Conservation (phyloP, 1,284 basidiomycete genomes). For the Melampsora larici-populina region DNA sequence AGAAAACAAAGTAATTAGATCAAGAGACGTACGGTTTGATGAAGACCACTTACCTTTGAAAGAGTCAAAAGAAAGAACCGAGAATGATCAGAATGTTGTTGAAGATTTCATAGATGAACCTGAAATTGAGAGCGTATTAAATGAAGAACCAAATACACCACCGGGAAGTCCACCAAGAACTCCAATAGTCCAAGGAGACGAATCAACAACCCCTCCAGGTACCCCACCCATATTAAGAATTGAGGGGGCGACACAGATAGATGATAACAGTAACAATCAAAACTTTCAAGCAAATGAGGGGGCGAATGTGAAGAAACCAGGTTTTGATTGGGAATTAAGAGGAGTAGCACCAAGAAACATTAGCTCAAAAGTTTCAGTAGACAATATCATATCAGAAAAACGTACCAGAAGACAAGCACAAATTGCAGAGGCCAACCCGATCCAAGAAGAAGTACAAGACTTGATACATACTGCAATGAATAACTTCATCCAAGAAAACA, state of each 20-base stretch:
- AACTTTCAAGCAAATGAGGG: no score
- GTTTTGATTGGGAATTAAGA: no score
- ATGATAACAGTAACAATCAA: no score
- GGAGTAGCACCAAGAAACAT: no score
- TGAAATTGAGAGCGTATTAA: neutral
- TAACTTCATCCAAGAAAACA: constrained; percentile 17
- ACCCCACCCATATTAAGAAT: no score
- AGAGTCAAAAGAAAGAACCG: neutral
- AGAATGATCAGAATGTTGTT: neutral
- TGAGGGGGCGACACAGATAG: no score
- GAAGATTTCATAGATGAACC: constrained; percentile 3
- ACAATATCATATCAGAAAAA: no score
- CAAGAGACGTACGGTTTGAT: constrained; percentile 20
- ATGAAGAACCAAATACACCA: neutral
- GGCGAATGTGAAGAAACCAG: no score
- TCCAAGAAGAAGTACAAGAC: neutral
- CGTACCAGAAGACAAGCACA: no score
- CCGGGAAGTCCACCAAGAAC: neutral
- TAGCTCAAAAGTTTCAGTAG: no score
- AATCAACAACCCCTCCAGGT: no score
- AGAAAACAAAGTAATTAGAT: constrained; percentile 13
- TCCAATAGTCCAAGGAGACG: neutral
- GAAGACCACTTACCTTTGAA: neutral
- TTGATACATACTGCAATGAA: neutral
- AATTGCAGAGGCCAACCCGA: no score